These are phyloP conservation scores for Staphylotrichum tortipilum DNA, from an alignment of 495 filamentous ascomycete genomes.

Conservation along the genomic window DNA sequence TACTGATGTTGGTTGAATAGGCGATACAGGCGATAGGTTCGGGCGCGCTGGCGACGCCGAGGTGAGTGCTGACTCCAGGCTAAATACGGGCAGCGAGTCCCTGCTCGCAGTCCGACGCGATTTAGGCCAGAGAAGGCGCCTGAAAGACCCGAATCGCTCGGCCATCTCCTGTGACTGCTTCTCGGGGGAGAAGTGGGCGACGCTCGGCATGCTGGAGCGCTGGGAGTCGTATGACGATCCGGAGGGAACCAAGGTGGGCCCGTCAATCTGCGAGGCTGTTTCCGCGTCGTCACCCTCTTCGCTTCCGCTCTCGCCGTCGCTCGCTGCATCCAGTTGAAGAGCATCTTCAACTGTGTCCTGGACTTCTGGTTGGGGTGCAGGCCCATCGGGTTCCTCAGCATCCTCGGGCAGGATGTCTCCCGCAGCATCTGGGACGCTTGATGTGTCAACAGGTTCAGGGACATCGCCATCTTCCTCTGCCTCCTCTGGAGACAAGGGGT, in stretches of 20 bases:
- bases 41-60: neutral
- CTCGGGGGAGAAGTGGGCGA: constrained; percentile 15
- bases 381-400: neutral
- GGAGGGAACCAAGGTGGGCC: constrained; percentile 14
- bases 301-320: neutral
- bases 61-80: neutral
- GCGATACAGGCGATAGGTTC: neutral
- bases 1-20: neutral
- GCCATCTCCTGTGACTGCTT: constrained; percentile 10
- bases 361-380: neutral
- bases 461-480: neutral
- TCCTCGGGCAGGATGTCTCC: neutral
- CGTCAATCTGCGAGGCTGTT: constrained; percentile 11
- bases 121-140: constrained; percentile 22
- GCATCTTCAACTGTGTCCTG: neutral
- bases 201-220: constrained; percentile 2
- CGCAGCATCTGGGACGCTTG: neutral
- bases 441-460: neutral
- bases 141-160: neutral
- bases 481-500: neutral
- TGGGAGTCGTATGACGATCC: neutral
- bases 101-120: neutral
- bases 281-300: neutral
- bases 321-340: neutral
- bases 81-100: neutral